A percentile compares a stretch with the other conserved stretches of the same genome.
Evolutionary conservation across 1,139 yeast genomes (phyloP).

Genomic region (Zhuliangozyma blackwelliae): DNA sequence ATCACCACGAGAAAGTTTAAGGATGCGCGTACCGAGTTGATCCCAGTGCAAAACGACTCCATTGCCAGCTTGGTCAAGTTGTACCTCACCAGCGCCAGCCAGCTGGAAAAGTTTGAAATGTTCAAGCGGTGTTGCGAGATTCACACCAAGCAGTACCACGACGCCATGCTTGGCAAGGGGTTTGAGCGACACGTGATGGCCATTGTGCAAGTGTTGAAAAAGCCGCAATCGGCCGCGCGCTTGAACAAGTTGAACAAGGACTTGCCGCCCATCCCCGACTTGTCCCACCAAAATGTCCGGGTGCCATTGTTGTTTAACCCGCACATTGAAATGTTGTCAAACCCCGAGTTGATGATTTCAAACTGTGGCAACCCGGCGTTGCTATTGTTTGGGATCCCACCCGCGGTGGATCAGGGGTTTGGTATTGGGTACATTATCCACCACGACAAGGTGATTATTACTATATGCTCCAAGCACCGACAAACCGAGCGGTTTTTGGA

Average conservation of each 20-base stretch:
- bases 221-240: slow-evolving; percentile 27
- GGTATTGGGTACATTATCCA: slow-evolving; percentile 76
- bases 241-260: slow-evolving; percentile 41
- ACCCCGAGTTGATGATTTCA: slow-evolving; percentile 40
- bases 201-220: slow-evolving; percentile 42
- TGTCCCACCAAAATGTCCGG: slow-evolving; percentile 11
- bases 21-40: slow-evolving; percentile 65
- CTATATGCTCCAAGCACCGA: slow-evolving; percentile 70
- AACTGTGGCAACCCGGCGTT: slow-evolving; percentile 82
- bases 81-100: slow-evolving; percentile 51
- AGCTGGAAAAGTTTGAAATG: slow-evolving; percentile 45
- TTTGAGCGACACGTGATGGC: slow-evolving; percentile 71
- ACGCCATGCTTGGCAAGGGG: slow-evolving; percentile 60
- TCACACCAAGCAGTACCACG: slow-evolving; percentile 46
- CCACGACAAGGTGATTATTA: slow-evolving; percentile 52
- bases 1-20: slow-evolving; percentile 65
- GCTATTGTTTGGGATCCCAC: slow-evolving; percentile 69
- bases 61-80: slow-evolving; percentile 54
- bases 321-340: slow-evolving; percentile 38
- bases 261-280: slow-evolving; percentile 23
- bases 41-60: slow-evolving; percentile 57
- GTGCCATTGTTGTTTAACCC: slow-evolving; percentile 61
- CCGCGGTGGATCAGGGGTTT: slow-evolving; percentile 70
- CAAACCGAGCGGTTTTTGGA: slow-evolving; percentile 66
- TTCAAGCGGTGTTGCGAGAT: slow-evolving; percentile 49